Evolutionary conservation across 2,329 filamentous ascomycete species (phyloP).

Genomic region (Colletotrichum siamense): DNA sequence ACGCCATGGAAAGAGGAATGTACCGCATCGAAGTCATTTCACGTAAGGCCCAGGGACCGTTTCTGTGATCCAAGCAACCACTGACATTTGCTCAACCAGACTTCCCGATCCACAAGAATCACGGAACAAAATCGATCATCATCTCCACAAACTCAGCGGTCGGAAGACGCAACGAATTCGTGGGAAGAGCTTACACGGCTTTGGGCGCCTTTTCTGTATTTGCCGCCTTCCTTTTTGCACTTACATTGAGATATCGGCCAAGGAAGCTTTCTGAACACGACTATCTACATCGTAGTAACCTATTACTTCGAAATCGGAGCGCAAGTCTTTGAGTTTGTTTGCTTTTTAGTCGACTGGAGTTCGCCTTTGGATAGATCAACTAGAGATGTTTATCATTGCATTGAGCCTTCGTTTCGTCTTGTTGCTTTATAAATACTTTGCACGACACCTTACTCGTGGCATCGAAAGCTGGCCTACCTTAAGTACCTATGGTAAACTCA

Average conservation of each 20-base stretch:
- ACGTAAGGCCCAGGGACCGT: not conserved
- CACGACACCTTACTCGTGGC: rapidly evolving
- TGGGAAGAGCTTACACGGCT: not conserved
- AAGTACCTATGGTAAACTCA: not conserved
- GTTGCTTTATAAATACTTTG: not conserved
- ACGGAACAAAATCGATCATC: not conserved
- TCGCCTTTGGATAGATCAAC: not conserved
- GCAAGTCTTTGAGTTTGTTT: not conserved
- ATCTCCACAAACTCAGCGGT: not conserved
- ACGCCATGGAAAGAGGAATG: not conserved
- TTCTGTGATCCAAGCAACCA: rapidly evolving
- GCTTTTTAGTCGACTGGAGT: not conserved
- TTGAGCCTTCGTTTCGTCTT: not conserved
- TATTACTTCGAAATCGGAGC: not conserved
- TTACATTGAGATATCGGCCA: not conserved
- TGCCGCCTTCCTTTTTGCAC: not conserved
- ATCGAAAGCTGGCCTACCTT: too few species aligned
- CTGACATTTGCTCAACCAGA: not conserved
- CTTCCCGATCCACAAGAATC: not conserved
- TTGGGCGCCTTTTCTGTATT: not conserved
- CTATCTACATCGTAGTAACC: not conserved
- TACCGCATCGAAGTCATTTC: not conserved
- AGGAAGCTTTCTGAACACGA: not conserved
- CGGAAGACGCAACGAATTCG: not conserved
- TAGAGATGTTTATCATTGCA: not conserved